Evolutionary conservation across 2,329 filamentous ascomycete genomes (phyloP).

Genomic region (Knufia petricola): DNA sequence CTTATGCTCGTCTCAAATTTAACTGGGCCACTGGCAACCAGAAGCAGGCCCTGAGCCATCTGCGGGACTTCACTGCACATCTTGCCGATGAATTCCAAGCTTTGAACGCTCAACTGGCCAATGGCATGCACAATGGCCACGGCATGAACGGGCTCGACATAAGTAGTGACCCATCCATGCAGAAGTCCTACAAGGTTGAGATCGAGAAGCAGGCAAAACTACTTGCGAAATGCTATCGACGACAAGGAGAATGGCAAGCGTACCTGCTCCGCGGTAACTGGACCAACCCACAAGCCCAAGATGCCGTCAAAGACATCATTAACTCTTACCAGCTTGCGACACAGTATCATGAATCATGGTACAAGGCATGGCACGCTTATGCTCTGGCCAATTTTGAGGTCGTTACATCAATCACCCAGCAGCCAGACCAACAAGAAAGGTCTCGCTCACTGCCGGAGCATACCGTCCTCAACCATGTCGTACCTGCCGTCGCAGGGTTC

Average conservation of each 20-base stretch:
- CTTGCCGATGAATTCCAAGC: slow-evolving; percentile 50
- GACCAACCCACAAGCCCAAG: slow-evolving; percentile 75
- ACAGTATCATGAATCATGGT: slow-evolving; percentile 87
- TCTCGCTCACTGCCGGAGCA: slow-evolving; percentile 31
- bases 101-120: slow-evolving; percentile 35
- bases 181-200: slow-evolving; percentile 35
- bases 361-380: slow-evolving; percentile 99
- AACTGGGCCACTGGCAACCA: slow-evolving; percentile 79
- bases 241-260: slow-evolving; percentile 94
- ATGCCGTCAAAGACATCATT: slow-evolving; percentile 80
- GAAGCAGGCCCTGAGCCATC: slow-evolving; percentile 49
- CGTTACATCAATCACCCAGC: slow-evolving; percentile 67
- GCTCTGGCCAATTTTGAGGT: slow-evolving; percentile 97
- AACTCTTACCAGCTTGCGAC: slow-evolving; percentile 88
- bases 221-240: slow-evolving; percentile 88
- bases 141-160: slow-evolving; percentile 25
- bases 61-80: slow-evolving; percentile 52
- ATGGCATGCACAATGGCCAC: slow-evolving; percentile 29
- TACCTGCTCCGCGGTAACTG: slow-evolving; percentile 77
- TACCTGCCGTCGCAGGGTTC: slow-evolving; percentile 90
- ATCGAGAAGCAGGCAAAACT: slow-evolving; percentile 55
- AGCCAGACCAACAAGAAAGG: slow-evolving; percentile 51
- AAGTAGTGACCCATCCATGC: slow-evolving; percentile 31
- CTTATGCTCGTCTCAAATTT: slow-evolving; percentile 95
- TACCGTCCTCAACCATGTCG: slow-evolving; percentile 66